Evolutionary conservation across 2,329 filamentous ascomycete species (phyloP), one percentile per base, ranked within the genome.

Genomic region (Scytalidium lignicola): DNA sequence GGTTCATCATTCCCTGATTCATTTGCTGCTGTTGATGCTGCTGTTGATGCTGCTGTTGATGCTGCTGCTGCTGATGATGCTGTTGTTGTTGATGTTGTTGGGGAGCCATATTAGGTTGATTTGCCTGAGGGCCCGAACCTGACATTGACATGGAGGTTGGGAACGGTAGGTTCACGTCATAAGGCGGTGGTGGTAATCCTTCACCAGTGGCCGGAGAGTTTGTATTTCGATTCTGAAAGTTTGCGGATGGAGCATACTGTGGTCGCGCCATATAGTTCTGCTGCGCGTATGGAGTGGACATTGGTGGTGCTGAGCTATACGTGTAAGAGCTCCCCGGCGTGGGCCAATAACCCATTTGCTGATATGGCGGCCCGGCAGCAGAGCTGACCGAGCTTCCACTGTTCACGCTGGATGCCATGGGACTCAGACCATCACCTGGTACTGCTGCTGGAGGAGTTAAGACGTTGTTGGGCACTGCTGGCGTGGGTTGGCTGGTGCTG

Each of bases 81-180:
- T 61, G 60, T 18, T 63, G 58, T 39, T 57, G 55, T 54, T 55
- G 58, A 50, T 69, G 74, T 23, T 58, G 59, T 20, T 58, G 60
- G 10, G 58, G 55, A 26, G 62, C 56, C 18, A 64, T 53, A 23
- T 72, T 66, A 17, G 73, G 70, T 46, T 76, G 64, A 23, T 55
- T 58, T 43, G 59, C 55, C 44, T 57, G 57, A 41, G 54, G 55
- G 13, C 58, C 58, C 17, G 76, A 74, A 47, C 78, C 78, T 10
- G 78, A 74, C 62, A 83, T 75, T 17, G 79, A 71, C 56, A 79
- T 70, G 42, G 75, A 71, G 44, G 77, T 77, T 52, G 82, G 76
- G 64, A 85, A 89, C 28, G 82, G 74, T 41, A 83, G 78, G n/a
- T 83, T 81, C 53, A 81, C 73, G 55, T 87, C 84, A 67, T 85